phyloP scores from a whole-genome alignment of 1,284 basidiomycete genomes.

The Cutaneotrichosporon cavernicola region DNA sequence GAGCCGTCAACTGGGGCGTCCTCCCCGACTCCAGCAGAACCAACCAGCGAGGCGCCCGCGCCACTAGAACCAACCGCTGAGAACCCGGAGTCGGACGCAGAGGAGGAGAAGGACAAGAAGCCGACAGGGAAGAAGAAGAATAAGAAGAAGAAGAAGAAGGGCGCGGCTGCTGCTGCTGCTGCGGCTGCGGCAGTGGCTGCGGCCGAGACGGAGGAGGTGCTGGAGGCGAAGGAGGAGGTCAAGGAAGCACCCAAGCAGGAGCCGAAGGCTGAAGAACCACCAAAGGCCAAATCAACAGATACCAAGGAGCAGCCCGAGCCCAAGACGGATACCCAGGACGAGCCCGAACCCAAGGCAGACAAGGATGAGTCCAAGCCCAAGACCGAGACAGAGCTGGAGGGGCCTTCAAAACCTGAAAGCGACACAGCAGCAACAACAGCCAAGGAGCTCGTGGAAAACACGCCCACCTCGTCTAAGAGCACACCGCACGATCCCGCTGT shows the following conservation, averaged over 20 bases:
- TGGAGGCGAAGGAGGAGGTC: background rate
- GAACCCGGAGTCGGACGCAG: background rate
- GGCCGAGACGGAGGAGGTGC: constrained; percentile 1
- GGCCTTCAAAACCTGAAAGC: constrained; percentile 7
- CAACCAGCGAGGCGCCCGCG: background rate
- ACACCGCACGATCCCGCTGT: background rate
- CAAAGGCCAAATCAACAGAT: background rate
- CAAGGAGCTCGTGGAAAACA: background rate
- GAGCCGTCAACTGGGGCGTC: background rate
- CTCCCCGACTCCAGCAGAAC: background rate
- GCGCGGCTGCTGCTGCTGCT: background rate
- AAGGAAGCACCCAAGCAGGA: constrained; percentile 1
- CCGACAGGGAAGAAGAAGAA: constrained; percentile 4
- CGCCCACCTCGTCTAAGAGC: background rate
- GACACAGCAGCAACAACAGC: background rate
- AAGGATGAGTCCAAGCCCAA: constrained; percentile 2
- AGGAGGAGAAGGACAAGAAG: background rate
- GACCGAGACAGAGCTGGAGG: background rate
- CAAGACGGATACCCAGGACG: background rate
- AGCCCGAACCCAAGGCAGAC: background rate
- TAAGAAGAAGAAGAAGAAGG: constrained; percentile 7
- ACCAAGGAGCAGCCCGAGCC: constrained; percentile 3
- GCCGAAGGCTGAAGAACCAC: background rate
- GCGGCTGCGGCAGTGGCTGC: background rate
- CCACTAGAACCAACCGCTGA: background rate